These are phyloP conservation scores for Xylaria sp. DNA, from an alignment of 495 filamentous ascomycete species.

Conservation along the genomic window DNA sequence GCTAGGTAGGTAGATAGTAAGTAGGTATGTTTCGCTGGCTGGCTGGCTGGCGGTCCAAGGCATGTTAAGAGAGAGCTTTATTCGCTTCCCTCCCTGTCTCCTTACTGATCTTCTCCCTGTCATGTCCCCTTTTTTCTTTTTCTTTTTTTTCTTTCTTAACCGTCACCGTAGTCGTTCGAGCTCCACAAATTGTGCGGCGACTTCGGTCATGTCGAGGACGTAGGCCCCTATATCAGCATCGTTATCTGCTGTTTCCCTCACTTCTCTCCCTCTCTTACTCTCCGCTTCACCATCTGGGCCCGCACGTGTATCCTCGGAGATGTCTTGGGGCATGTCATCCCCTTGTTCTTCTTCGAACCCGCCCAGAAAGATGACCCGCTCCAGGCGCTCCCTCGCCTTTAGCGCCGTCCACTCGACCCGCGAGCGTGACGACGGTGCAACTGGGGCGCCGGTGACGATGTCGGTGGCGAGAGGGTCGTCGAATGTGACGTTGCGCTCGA, in stretches of 20 bases:
- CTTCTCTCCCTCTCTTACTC: background rate
- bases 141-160: background rate
- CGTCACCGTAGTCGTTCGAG: background rate
- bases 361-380: background rate
- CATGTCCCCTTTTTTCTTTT: too few relatives aligned
- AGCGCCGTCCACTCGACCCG: conserved; percentile 20
- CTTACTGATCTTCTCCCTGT: background rate
- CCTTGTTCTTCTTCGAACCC: background rate
- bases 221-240: background rate
- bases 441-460: background rate
- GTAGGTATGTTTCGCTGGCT: background rate
- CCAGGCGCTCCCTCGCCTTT: background rate
- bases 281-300: background rate
- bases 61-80: background rate
- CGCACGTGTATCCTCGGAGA: too few relatives aligned
- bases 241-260: background rate
- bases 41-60: background rate
- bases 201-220: background rate
- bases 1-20: background rate
- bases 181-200: background rate
- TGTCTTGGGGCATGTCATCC: background rate
- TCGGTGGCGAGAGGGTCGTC: conserved; percentile 19
- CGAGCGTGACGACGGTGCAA: background rate
- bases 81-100: background rate
- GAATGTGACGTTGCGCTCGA: conserved; percentile 21